Base-by-base conservation (phyloP, 768 basidiomycete species). In the Steccherinum ochraceum region DNA sequence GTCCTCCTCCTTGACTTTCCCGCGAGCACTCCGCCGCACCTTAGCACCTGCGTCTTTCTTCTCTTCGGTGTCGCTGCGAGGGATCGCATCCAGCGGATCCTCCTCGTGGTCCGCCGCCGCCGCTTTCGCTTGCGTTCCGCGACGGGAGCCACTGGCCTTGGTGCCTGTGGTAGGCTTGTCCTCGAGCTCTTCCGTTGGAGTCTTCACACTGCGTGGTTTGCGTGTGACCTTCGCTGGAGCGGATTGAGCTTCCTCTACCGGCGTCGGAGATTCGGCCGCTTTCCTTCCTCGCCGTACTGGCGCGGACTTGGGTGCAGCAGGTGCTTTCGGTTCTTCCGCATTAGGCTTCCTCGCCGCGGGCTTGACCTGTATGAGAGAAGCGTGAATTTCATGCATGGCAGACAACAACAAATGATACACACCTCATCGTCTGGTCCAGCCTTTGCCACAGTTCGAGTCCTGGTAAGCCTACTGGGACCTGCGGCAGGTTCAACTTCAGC, bases 251-350 rank as follows among this genome's bases (percentile, higher is more conserved):
- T 18, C 45, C 45, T 46, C 48, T 47, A 19, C 25, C n/a, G 56
- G 52, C 21, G 45, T 53, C 1, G 54, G 50, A 3, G 56, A 57
- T 40, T 52, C 56, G 13, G 61, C 56, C 5, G 61, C 49, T 16
- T 57, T 52, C 35, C 66, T 59, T 3, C 64, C 62, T 26, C 62
- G 64, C 4, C 62, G 62, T 13, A 46, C 53, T 16, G 56, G n/a
- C 1, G 53, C 35, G 11, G 52, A 19, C 12, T 27, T 43, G 12
- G 46, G 24, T 12, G 24, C 40, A 5, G 18, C 45, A 13, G 48
- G 45, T 27, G n/a, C n/a, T n/a, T n/a, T n/a, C n/a, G n/a, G n/a
- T n/a, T n/a, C n/a, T n/a, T n/a, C n/a, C n/a, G n/a, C n/a, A n/a
- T n/a, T n/a, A n/a, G n/a, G n/a, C n/a, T n/a, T n/a, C n/a, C n/a